These are phyloP conservation scores for Xanthoparmelia taractica DNA, from an alignment of 495 filamentous ascomycete species.

Conservation along the genomic window DNA sequence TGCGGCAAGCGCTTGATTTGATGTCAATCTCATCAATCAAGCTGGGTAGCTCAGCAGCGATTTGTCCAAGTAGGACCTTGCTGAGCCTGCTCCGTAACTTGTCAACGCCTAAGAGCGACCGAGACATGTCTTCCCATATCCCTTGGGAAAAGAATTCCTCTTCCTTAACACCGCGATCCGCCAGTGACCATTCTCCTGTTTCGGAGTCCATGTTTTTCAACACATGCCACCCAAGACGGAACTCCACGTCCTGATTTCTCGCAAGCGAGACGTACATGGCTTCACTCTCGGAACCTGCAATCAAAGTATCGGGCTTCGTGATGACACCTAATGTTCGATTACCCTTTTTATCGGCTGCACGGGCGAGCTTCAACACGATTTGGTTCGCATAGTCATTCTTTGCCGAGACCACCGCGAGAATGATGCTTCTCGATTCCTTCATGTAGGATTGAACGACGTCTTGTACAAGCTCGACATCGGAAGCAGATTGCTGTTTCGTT, in stretches of 20 bases:
- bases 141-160: constrained; percentile 40
- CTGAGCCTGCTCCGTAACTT: constrained; percentile 46
- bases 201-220: constrained; percentile 43
- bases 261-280: constrained; percentile 32
- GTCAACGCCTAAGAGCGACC: constrained; percentile 40
- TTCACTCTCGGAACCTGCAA: constrained; percentile 32
- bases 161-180: constrained; percentile 35
- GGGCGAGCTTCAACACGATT: constrained; percentile 59
- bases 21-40: constrained; percentile 50
- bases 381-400: constrained; percentile 24
- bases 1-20: constrained; percentile 31
- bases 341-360: constrained; percentile 71
- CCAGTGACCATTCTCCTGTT: constrained; percentile 23
- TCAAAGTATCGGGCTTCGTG: constrained; percentile 27
- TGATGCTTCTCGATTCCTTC: constrained; percentile 18
- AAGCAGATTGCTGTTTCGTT: constrained; percentile 17
- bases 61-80: constrained; percentile 48
- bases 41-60: constrained; percentile 44
- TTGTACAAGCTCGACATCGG: constrained; percentile 17
- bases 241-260: constrained; percentile 36
- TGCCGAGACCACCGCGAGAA: constrained; percentile 21
- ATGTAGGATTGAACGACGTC: constrained; percentile 20
- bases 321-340: constrained; percentile 19
- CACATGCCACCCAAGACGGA: constrained; percentile 40
- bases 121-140: constrained; percentile 39